Percentiles rank a stretch among this genome's conserved stretches.
phyloP scores from a whole-genome alignment of 257 asterid species.

The Leptodermis oblonga region DNA sequence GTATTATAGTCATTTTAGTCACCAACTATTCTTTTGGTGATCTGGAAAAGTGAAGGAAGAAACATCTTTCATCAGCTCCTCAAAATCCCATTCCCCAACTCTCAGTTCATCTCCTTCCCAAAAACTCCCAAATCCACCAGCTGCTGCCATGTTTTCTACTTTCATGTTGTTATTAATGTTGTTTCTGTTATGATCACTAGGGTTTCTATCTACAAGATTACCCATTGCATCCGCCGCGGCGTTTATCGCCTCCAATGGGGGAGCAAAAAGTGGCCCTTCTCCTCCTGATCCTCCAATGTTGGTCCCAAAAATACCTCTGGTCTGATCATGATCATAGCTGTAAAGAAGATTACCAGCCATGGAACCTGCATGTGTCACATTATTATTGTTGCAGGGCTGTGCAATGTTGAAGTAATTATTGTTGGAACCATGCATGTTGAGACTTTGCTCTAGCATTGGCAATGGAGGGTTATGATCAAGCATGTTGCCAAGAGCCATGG shows the following conservation, averaged over 20 bases:
- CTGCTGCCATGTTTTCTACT: slow-evolving; percentile 38
- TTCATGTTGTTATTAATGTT: slow-evolving; percentile 21
- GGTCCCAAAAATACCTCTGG: slow-evolving; percentile 30
- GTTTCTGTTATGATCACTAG: slow-evolving; percentile 10
- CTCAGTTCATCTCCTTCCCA: slow-evolving; percentile 44
- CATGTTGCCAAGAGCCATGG: slow-evolving; percentile 30
- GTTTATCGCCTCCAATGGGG: slow-evolving; percentile 28
- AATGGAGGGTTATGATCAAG: slow-evolving; percentile 35
- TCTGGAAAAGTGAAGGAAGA: slow-evolving; percentile 48
- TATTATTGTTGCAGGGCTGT: slow-evolving; percentile 29
- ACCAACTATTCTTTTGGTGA: slow-evolving; percentile 39
- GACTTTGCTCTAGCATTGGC: slow-evolving; percentile 26
- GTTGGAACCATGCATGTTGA: slow-evolving; percentile 8
- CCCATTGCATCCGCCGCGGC: slow-evolving; percentile 16
- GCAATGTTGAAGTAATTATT: slow-evolving; percentile 31
- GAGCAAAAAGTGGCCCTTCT: slow-evolving; percentile 30
- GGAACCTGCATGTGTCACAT: slow-evolving; percentile 14
- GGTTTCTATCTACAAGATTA: slow-evolving; percentile 16
- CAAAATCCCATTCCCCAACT: slow-evolving; percentile 59
- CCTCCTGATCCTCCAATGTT: slow-evolving; percentile 20
- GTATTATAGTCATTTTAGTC: background rate
- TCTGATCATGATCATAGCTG: slow-evolving; percentile 14
- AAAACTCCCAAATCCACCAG: slow-evolving; percentile 40
- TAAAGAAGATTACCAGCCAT: background rate
- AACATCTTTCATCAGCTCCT: slow-evolving; percentile 61